phyloP scores from a whole-genome alignment of 2,329 filamentous ascomycete species.

The Dactylellina cionopaga region DNA sequence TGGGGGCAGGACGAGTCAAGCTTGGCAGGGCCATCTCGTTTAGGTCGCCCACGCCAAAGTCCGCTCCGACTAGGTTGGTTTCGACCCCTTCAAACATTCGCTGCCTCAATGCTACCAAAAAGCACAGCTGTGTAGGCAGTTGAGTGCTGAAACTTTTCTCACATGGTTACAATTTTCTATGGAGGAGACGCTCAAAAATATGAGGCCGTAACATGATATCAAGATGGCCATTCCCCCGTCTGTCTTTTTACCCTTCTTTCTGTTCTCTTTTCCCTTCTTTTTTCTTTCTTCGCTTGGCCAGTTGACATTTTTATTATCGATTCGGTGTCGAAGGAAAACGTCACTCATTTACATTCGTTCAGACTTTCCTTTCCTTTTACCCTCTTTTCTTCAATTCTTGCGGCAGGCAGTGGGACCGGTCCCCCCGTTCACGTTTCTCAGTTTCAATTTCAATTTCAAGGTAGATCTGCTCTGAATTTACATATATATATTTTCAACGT shows the following conservation, averaged over 20 bases:
- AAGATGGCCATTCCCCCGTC: constrained; percentile 22
- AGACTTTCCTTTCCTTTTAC: constrained; percentile 2
- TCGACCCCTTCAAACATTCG: constrained; percentile 42
- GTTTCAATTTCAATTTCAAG: too few species aligned
- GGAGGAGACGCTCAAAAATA: neutral
- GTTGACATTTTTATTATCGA: constrained; percentile 24
- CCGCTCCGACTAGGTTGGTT: constrained; percentile 31
- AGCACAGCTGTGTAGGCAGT: neutral
- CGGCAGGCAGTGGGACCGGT: constrained; percentile 50
- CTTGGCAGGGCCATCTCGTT: constrained; percentile 38
- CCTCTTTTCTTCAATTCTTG: constrained; percentile 28
- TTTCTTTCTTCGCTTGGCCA: constrained; percentile 4
- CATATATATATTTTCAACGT: constrained; percentile 21
- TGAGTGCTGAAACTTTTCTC: constrained; percentile 16
- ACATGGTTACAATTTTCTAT: neutral
- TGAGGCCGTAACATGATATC: constrained; percentile 28
- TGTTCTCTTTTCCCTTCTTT: constrained; percentile 1
- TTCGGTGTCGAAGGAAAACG: constrained; percentile 34
- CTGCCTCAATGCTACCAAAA: constrained; percentile 31
- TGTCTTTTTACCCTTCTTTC: neutral
- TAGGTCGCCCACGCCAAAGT: constrained; percentile 2
- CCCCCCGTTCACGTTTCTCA: constrained; percentile 35
- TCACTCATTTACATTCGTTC: constrained; percentile 30
- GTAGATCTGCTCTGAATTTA: too few species aligned
- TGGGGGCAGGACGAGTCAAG: neutral